Evolutionary conservation across 306 rosid genomes (phyloP).

Genomic region (Citrullus mucosospermus): DNA sequence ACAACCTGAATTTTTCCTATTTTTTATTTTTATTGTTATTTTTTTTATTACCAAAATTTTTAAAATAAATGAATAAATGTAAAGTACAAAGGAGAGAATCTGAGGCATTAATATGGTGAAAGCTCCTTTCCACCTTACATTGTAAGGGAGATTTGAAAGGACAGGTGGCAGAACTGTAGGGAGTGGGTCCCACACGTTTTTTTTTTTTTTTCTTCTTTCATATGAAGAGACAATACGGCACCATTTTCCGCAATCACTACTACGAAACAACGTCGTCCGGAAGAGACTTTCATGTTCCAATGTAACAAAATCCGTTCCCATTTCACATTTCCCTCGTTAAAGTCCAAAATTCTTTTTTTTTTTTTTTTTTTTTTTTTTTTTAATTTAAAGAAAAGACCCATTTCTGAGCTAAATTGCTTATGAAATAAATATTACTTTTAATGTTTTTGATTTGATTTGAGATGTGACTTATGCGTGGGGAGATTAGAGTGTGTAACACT

Average conservation of each 20-base stretch:
- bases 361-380: background rate
- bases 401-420: background rate
- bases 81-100: slow-evolving; percentile 6
- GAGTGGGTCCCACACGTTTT: background rate
- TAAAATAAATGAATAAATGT: background rate
- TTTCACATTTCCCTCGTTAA: background rate
- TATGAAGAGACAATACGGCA: background rate
- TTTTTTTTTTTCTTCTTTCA: background rate
- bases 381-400: background rate
- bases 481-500: background rate
- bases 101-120: background rate
- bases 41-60: background rate
- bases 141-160: slow-evolving; percentile 1
- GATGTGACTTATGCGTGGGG: background rate
- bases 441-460: background rate
- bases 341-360: background rate
- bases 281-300: background rate
- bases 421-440: background rate
- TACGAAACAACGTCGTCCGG: background rate
- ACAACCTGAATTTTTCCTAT: background rate
- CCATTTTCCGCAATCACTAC: background rate
- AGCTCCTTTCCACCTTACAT: background rate
- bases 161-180: background rate
- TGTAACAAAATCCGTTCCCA: background rate
- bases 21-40: background rate